Base-by-base conservation (phyloP, 2,329 filamentous ascomycete genomes). In the Fusarium falciforme region DNA sequence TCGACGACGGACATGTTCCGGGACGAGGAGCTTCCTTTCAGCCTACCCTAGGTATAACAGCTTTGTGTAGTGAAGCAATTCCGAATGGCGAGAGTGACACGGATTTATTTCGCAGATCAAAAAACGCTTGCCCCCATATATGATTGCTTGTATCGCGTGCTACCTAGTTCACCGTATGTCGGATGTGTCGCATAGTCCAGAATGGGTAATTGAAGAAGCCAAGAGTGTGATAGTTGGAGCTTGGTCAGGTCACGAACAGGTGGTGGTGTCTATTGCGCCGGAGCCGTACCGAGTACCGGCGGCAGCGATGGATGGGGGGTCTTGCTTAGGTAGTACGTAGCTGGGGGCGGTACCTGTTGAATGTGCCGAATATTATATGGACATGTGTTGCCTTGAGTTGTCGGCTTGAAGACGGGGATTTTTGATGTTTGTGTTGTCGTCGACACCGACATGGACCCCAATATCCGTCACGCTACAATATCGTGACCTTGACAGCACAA, bases 1-100 rank as follows among this genome's bases (percentile, higher is more conserved):
- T 57, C 52, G 47, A 67, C 36, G 61, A 64, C 71, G 68, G 68
- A 29, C 66, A 67, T 66, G 72, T 74, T 72, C 72, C 68, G 65
- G 52, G 44, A 52, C 49, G 31, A 40, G 42, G 40, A 42, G 38
- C 11, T 59, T 52, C 31, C 54, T 54, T 40, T 54, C 22, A 47
- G 49, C 35, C 61, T 67, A 67, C 65, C 65, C 59, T 67, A 47
- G 29, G 42, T 36, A 38, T 47, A 17, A 12, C 12, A 27, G 16
- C 47, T 14, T 16, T 16, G 58, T 44, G 35, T 61, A 42, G 40
- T 60, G 65, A 44, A 33, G 25, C 27, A 44, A 31, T 35, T n/a
- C 12, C 38, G 57, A 64, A 27, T 14, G 27, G 2, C 10, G 36
- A 29, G 16, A 27, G n/a, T 12, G 12, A 20, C 6, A 6, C 27